Conservation (phyloP, 2,329 filamentous ascomycete genomes). For the Pseudogymnoascus sp. region DNA sequence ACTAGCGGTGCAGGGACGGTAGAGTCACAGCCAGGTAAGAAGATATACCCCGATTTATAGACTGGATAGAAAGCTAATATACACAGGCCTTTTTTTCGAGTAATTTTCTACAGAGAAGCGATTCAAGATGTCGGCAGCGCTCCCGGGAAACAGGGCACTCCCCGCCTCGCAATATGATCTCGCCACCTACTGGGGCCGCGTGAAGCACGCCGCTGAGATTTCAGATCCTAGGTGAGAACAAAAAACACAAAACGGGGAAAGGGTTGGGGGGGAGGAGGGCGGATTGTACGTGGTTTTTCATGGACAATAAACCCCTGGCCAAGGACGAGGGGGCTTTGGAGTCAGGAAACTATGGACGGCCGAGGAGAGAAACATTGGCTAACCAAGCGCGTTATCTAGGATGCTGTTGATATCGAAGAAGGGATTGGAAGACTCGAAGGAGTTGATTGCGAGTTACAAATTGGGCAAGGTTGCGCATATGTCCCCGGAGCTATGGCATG, state of each 20-base stretch:
- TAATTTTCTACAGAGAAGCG: neutral
- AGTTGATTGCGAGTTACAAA: constrained; percentile 78
- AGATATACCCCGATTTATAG: no score
- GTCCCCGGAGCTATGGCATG: constrained; percentile 86
- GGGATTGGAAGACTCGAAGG: constrained; percentile 81
- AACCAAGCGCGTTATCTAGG: constrained; percentile 41
- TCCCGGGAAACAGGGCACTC: constrained; percentile 68
- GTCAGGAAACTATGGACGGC: neutral
- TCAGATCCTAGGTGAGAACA: constrained; percentile 84
- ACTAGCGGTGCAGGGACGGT: neutral
- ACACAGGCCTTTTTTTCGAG: neutral
- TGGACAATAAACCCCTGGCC: constrained; percentile 22
- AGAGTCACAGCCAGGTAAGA: no score
- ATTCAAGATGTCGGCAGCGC: constrained; percentile 54
- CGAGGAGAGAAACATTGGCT: neutral
- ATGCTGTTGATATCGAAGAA: constrained; percentile 74
- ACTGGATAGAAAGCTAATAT: no score
- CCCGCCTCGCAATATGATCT: constrained; percentile 91
- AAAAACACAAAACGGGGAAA: constrained; percentile 12
- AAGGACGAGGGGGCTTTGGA: neutral
- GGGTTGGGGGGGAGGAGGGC: neutral
- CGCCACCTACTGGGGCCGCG: constrained; percentile 88
- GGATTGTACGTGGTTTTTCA: constrained; percentile 20
- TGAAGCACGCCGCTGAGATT: constrained; percentile 80
- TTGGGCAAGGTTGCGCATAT: constrained; percentile 70